Base-by-base conservation (phyloP, 306 rosid species). In the Cucumis melo region DNA sequence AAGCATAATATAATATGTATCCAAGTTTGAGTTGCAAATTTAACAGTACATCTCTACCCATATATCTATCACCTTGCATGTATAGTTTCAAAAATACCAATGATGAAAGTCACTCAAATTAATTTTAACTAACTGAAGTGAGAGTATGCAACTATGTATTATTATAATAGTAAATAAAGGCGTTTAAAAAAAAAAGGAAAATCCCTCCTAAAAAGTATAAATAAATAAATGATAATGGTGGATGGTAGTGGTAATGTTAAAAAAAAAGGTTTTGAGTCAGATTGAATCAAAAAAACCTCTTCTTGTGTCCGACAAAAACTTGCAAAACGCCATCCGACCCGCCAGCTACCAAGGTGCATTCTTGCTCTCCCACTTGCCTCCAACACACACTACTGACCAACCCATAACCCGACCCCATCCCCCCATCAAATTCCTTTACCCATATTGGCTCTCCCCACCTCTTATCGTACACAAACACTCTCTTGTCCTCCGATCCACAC, bases 381-480 rank as follows among this genome's bases (percentile, higher is more conserved):
- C 93, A 89, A 48, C 87, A 82, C 27, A 89, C 91, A 9, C 90
- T 82, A 48, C 93, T 87, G 48, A 89, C 93, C 36, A 87, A 87
- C 12, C 86, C 82, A 0, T 23, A 27, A 2, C 77, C 83, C 5
- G 55, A 1, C 70, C 84, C 5, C 42, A 58, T 16, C 7, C 36
- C 36, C 36, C 75, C 48, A 8, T 76, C 85, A 12, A 88, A 88
- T 38, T 81, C 92, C 15, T 77, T 81, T 42, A 76, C 74, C 93
- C 93, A 89, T 39, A 89, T 76, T 16, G 91, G 85, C n/a, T 83
- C 82, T 0, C 85, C 85, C 93, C 91, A 89, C 82, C 86, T 80
- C 78, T 62, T 73, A 50, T 89, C 91, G 19, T 89, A 89, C 73
- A 89, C 91, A 20, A 77, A 85, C 0, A 89, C 84, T 77, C 67